Conservation (phyloP, 2,329 filamentous ascomycete species). For the Colletotrichum spaethianum region DNA sequence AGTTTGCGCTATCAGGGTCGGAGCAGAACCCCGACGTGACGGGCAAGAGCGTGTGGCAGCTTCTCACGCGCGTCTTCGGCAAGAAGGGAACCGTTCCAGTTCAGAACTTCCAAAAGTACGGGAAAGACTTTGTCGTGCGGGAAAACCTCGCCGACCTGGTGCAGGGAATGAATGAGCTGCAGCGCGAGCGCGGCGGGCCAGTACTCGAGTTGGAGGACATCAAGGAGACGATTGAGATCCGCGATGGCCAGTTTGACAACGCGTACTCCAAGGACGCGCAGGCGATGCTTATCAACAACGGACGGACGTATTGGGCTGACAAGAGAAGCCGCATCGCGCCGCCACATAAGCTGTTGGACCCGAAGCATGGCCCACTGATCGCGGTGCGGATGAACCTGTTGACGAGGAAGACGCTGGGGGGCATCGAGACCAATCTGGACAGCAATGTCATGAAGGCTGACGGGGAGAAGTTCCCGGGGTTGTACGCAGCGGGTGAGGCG, state of each 20-base stretch:
- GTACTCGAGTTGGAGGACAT: constrained; percentile 61
- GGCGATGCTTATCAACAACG: constrained; percentile 73
- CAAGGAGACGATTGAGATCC: constrained; percentile 62
- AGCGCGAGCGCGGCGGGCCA: constrained; percentile 60
- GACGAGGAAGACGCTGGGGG: constrained; percentile 73
- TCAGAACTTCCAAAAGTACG: constrained; percentile 71
- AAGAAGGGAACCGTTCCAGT: constrained; percentile 68
- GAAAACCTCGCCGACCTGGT: constrained; percentile 70
- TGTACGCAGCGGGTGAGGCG: constrained; percentile 73
- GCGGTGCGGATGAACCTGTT: constrained; percentile 73
- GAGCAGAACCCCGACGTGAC: constrained; percentile 76
- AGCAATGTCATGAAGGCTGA: constrained; percentile 68
- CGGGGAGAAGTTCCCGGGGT: constrained; percentile 65
- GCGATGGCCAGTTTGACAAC: constrained; percentile 71
- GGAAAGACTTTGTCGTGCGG: constrained; percentile 72
- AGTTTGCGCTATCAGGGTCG: constrained; percentile 74
- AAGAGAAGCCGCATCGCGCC: constrained; percentile 64
- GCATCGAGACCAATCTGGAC: constrained; percentile 71
- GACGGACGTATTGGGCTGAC: constrained; percentile 69
- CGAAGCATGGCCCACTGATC: constrained; percentile 70
- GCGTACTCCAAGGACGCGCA: constrained; percentile 72
- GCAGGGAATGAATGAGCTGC: constrained; percentile 71
- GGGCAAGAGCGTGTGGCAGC: constrained; percentile 67
- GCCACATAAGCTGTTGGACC: constrained; percentile 69
- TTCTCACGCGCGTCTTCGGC: constrained; percentile 66